phyloP scores from a whole-genome alignment of 2,329 filamentous ascomycete species.

The Colletotrichum aenigma region DNA sequence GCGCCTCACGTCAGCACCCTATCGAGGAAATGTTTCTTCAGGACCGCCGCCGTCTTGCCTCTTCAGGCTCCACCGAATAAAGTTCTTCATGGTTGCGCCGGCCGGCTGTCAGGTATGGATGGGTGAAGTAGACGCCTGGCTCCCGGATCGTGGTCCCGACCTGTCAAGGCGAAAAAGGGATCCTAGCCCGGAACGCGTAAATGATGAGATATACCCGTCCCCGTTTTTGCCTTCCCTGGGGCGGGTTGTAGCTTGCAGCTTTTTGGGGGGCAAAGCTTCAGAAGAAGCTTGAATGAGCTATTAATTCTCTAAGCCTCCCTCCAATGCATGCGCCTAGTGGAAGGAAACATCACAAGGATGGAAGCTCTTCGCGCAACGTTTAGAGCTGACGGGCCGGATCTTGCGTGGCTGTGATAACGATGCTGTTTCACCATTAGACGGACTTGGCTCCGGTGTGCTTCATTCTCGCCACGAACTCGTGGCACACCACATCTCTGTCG shows the following conservation, averaged over 20 bases:
- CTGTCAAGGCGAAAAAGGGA: not conserved
- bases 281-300: not conserved
- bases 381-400: not conserved
- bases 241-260: not conserved
- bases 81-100: not conserved
- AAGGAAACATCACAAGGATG: not conserved
- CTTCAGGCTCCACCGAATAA: not conserved
- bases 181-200: not conserved
- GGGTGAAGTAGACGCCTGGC: not conserved
- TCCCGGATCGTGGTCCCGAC: not conserved
- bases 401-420: not conserved
- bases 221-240: not conserved
- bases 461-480: not conserved
- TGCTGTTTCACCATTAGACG: not conserved
- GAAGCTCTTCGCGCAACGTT: not conserved
- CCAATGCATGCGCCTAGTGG: not conserved
- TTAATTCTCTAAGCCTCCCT: not conserved
- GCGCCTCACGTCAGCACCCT: slow-evolving; percentile 10
- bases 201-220: not conserved
- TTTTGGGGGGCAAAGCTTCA: not conserved
- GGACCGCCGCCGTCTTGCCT: not conserved
- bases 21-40: not conserved
- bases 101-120: not conserved
- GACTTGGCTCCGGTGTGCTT: not conserved
- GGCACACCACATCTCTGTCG: not conserved